Conservation (phyloP, 2,329 filamentous ascomycete genomes). For the Cryoendolithus antarcticus region DNA sequence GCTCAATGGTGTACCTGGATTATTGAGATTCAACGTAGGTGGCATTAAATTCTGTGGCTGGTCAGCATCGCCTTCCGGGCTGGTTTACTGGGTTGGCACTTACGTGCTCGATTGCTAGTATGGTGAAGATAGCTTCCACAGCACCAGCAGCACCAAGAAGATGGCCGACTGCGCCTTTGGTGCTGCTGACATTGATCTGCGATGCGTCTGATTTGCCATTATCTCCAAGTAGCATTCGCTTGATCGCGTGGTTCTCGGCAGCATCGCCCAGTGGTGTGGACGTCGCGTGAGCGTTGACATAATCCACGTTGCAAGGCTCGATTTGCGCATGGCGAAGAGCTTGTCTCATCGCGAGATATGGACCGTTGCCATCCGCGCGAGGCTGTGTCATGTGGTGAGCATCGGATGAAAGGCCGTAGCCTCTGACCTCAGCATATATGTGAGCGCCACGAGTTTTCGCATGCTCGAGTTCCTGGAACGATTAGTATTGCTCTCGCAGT, state of each 20-base stretch:
- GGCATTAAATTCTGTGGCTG: conserved; percentile 57
- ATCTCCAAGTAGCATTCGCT: conserved; percentile 59
- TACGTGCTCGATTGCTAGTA: conserved; percentile 69
- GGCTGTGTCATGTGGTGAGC: conserved; percentile 91
- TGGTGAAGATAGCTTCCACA: conserved; percentile 74
- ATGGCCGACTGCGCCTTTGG: conserved; percentile 87
- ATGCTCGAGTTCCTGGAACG: conserved; percentile 61
- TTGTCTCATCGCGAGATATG: conserved; percentile 70
- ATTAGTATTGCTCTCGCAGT: not conserved
- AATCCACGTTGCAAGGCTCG: conserved; percentile 61
- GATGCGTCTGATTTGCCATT: conserved; percentile 50
- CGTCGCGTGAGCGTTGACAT: conserved; percentile 93
- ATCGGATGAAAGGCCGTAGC: conserved; percentile 84
- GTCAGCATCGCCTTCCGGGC: too few species aligned
- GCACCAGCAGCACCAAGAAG: conserved; percentile 83
- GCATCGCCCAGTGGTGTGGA: conserved; percentile 74
- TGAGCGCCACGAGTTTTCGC: conserved; percentile 63
- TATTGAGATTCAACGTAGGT: conserved; percentile 71
- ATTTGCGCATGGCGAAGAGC: conserved; percentile 63
- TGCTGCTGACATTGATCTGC: conserved; percentile 76
- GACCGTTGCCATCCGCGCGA: conserved; percentile 67
- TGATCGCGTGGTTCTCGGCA: conserved; percentile 78
- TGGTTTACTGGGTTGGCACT: conserved; percentile 19
- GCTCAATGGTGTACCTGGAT: conserved; percentile 44
- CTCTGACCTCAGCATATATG: conserved; percentile 80